A percentile compares a stretch with the other conserved stretches of the same genome.
Evolutionary conservation across 2,329 filamentous ascomycete genomes (phyloP).

Genomic region (Diaporthe sp.): DNA sequence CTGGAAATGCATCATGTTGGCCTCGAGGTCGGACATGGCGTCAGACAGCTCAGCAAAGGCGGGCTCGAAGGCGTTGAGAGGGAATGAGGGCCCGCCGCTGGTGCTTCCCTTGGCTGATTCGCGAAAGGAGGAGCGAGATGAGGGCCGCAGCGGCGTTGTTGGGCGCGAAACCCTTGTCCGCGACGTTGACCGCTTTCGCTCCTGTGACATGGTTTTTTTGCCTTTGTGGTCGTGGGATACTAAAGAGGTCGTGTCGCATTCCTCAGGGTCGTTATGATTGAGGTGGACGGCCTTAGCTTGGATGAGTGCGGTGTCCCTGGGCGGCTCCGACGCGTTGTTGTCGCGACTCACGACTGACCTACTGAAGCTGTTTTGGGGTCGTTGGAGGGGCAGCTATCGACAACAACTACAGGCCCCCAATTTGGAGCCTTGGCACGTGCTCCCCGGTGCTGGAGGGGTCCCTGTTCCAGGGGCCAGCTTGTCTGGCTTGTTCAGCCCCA

Average conservation of each 20-base stretch:
- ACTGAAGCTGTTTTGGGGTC: background rate
- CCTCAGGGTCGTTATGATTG: background rate
- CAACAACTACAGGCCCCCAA: background rate
- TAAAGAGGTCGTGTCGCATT: background rate
- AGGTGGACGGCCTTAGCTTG: background rate
- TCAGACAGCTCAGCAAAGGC: constrained; percentile 95
- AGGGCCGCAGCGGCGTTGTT: constrained; percentile 91
- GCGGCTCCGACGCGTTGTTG: constrained; percentile 25
- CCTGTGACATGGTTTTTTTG: constrained; percentile 38
- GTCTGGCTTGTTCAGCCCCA: constrained; percentile 4
- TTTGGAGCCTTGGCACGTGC: constrained; percentile 16
- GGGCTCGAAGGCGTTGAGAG: constrained; percentile 87
- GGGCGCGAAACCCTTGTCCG: constrained; percentile 80
- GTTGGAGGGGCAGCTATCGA: constrained; percentile 32
- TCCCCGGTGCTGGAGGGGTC: constrained; percentile 14
- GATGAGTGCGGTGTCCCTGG: background rate
- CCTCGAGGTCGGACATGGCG: constrained; percentile 94
- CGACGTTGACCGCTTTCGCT: constrained; percentile 66
- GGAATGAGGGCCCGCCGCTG: constrained; percentile 70
- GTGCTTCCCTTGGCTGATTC: constrained; percentile 75
- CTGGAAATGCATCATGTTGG: constrained; percentile 97
- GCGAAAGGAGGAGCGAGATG: constrained; percentile 89
- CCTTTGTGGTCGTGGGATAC: background rate
- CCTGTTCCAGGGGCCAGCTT: constrained; percentile 12
- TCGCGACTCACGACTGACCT: constrained; percentile 5